phyloP scores from a whole-genome alignment of 352 stramenopile species.

The Globisporangium apiculatum region DNA sequence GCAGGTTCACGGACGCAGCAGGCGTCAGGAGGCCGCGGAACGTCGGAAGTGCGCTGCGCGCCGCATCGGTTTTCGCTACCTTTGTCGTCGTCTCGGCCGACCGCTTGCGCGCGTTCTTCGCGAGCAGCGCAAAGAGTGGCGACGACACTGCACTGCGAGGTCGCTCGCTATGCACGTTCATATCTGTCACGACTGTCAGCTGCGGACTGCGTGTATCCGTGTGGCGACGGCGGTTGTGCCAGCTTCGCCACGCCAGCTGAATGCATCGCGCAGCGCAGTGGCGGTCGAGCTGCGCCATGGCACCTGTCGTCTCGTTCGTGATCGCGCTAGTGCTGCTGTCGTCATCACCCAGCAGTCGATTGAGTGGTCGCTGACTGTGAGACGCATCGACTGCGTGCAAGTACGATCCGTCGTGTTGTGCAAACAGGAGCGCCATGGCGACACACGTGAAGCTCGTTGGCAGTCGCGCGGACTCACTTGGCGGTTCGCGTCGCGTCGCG shows the following conservation, averaged over 20 bases:
- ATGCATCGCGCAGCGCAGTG: constrained; percentile 18
- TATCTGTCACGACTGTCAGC: not conserved
- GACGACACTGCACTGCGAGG: not conserved
- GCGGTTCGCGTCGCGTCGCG: too few relatives aligned
- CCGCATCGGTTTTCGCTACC: not conserved
- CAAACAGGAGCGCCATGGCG: constrained; percentile 34
- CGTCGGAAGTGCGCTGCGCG: not conserved
- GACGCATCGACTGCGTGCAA: constrained; percentile 7
- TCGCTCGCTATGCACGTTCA: not conserved
- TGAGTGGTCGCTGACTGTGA: too few relatives aligned
- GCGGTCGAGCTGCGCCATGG: not conserved
- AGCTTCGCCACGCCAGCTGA: constrained; percentile 25
- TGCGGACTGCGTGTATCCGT: not conserved
- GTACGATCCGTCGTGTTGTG: constrained; percentile 11
- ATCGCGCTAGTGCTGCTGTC: not conserved
- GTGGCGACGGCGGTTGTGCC: not conserved
- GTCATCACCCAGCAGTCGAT: not conserved
- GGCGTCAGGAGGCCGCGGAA: constrained; percentile 6
- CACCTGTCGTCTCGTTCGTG: not conserved
- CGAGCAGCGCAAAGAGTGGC: constrained; percentile 6
- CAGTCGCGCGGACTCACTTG: too few relatives aligned
- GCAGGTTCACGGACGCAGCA: constrained; percentile 1
- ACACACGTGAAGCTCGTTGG: constrained; percentile 29
- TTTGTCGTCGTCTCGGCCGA: not conserved
- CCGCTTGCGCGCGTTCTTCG: constrained; percentile 6